Evolutionary conservation across 306 rosid species (phyloP).

Genomic region (Crataegus laevigata): DNA sequence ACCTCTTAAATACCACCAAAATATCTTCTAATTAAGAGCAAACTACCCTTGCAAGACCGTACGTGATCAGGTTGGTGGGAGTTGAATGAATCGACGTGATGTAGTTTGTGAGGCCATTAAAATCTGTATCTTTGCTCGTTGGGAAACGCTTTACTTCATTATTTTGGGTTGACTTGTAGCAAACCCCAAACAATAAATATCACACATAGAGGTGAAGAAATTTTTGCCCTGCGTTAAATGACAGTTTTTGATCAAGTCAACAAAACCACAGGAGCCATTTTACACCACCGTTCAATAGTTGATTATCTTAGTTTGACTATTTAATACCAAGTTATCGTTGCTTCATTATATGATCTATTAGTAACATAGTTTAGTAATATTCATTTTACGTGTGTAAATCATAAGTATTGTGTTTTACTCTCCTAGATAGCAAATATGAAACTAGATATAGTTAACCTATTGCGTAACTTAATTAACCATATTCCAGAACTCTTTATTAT

Average conservation of each 20-base stretch:
- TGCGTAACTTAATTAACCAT: too few relatives aligned
- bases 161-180: background rate
- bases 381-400: fast-evolving
- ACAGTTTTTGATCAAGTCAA: background rate
- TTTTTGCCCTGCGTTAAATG: background rate
- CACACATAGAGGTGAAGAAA: background rate
- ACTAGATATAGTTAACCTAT: too few relatives aligned
- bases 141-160: background rate
- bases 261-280: background rate
- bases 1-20: too few relatives aligned
- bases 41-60: too few relatives aligned
- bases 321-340: too few relatives aligned
- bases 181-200: background rate
- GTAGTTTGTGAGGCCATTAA: background rate
- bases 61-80: background rate
- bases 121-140: background rate
- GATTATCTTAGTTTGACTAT: too few relatives aligned
- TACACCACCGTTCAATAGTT: too few relatives aligned
- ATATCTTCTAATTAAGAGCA: too few relatives aligned
- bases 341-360: too few relatives aligned
- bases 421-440: fast-evolving
- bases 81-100: background rate
- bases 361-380: too few relatives aligned
- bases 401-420: too few relatives aligned
- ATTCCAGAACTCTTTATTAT: too few relatives aligned